Percentiles rank a stretch among this genome's conserved stretches.
phyloP scores from a whole-genome alignment of 768 basidiomycete species.

The Scleroderma citrinum region DNA sequence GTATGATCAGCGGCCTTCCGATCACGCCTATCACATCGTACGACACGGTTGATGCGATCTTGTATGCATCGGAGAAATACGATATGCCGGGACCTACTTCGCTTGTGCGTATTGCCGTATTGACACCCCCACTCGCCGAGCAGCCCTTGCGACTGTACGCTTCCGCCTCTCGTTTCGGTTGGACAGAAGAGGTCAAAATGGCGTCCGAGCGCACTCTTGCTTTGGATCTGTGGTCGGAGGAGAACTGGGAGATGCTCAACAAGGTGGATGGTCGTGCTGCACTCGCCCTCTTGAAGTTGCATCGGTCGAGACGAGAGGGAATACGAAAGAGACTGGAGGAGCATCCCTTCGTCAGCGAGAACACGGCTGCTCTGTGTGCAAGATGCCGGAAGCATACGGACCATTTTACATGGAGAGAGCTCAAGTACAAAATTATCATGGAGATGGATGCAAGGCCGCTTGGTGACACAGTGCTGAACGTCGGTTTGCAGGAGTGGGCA shows the following conservation, averaged over 20 bases:
- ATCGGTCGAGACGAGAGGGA: constrained; percentile 44
- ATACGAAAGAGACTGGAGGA: constrained; percentile 46
- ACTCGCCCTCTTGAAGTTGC: constrained; percentile 50
- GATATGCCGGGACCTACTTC: constrained; percentile 63
- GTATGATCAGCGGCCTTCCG: constrained; percentile 57
- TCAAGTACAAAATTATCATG: constrained; percentile 49
- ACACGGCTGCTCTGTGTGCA: constrained; percentile 37
- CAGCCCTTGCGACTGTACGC: constrained; percentile 50
- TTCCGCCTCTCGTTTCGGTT: constrained; percentile 51
- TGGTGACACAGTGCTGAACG: constrained; percentile 49
- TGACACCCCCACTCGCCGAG: constrained; percentile 44
- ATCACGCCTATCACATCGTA: constrained; percentile 44
- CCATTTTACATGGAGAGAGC: constrained; percentile 59
- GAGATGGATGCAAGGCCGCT: constrained; percentile 57
- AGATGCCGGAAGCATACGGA: constrained; percentile 44
- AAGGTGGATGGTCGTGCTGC: constrained; percentile 47
- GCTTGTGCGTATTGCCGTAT: constrained; percentile 52
- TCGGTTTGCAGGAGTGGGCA: constrained; percentile 48
- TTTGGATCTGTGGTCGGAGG: constrained; percentile 44
- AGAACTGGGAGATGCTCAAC: constrained; percentile 39
- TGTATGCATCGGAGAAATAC: constrained; percentile 64
- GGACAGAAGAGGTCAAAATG: constrained; percentile 49
- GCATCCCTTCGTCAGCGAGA: constrained; percentile 51
- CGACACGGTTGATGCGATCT: constrained; percentile 49
- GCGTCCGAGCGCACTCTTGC: constrained; percentile 53